Base-by-base conservation (phyloP, 768 basidiomycete genomes). In the Dentipellis sp. region DNA sequence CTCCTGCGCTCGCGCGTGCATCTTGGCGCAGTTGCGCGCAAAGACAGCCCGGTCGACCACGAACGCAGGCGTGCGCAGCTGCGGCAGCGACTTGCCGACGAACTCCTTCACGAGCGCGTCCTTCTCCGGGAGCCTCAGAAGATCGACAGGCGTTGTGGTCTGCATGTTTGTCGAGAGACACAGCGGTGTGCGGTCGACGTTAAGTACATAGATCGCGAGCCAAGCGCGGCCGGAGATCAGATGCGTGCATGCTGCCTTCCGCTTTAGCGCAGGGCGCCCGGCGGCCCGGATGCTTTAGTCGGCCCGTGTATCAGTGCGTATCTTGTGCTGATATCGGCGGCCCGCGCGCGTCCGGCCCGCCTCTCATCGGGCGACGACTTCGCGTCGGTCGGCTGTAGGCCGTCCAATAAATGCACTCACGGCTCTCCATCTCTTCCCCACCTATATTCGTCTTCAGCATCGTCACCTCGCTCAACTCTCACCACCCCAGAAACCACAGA, bases 1-100 rank as follows among this genome's bases (percentile, higher is more conserved):
- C 23, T 75, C 74, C 54, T 74, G 75, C 12, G 87, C 81, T 42
- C 80, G 82, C 50, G 72, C 67, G 60, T 87, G 84, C 84, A 94
- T 91, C 56, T 67, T 71, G 10, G 77, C 77, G 67, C 89, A 92
- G 66, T 94, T 94, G 34, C 75, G 68, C 37, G 79, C 79, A 67
- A 93, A 92, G 9, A 82, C 59, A 9, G 78, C 75, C 22, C 86
- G 79, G 70, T 94, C 88, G 59, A 93, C 80, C 58, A 93, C 73
- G 59, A 91, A 69, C 1, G 88, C 88, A 16, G 91, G 91, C 0
- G 91, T 92, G 54, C 88, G 76, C 22, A 92, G 70, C 1, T 69
- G 69, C 46, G 78, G 69, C 58, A 91, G 64, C 22, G 73, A 64
- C 64, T 76, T 79, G 19, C 85, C 84, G 38, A 77, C 71, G 69